Evolutionary conservation across 345 rosid genomes (phyloP), one percentile per base, ranked within the genome.

Genomic region (Heritiera littoralis): DNA sequence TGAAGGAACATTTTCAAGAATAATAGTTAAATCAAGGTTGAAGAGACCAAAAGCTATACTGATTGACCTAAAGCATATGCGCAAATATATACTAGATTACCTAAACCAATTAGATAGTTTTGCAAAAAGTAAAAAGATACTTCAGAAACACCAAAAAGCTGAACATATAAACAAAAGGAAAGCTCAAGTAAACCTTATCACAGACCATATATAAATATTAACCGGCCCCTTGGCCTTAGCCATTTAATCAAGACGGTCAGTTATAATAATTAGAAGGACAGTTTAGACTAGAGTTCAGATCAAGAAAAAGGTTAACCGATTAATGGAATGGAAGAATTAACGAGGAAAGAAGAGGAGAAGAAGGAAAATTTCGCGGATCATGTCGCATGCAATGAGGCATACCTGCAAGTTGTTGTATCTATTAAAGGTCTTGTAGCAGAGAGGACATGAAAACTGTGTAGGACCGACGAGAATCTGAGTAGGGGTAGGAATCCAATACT

Each of bases 341-440:
- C 0, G 7, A n/a, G 48, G 28, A 13, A 10, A 51, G 64, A 23
- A 7, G 30, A 48, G 2, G 14, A 48, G 52, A 66, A 41, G 55
- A 28, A 30, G 52, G 52, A 64, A 58, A 28, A 3, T 13, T 45
- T 66, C 11, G 8, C 51, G 59, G 49, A 49, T 69, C 48, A 46
- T 75, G 46, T 17, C 46, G 13, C 61, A 78, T 59, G 77, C 54
- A 70, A n/a, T 30, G 65, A 56, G 73, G 23, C 66, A 69, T 71
- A 87, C 93, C 92, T 90, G 93, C 77, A 88, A 81, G 80, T 90
- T 88, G 77, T 89, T 90, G 84, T 88, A 84, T 83, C 92, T 86
- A 81, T 87, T 90, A 74, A 90, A 90, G 87, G 85, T 87, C 77
- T 90, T 90, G 77, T 30, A 41, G 80, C 91, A 90, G 83, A 87